Conservation (phyloP, 176 grass and related monocot species). For the Ananas comosus region DNA sequence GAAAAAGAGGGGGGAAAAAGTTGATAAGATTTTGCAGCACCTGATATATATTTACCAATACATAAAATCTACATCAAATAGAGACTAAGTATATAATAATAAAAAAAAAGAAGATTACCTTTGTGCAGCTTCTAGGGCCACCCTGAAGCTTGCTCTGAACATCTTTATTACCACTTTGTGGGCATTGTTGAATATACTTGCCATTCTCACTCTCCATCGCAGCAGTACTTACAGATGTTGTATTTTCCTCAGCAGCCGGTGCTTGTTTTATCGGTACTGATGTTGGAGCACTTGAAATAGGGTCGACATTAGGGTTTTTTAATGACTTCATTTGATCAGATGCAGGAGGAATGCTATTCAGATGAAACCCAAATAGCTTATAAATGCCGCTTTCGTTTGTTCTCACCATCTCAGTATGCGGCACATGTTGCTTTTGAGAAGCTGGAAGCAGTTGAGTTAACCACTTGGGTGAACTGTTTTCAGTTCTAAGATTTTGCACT, state of each 20-base stretch:
- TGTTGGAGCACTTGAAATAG: constrained; percentile 29
- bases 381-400: constrained; percentile 55
- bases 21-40: no score
- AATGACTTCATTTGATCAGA: constrained; percentile 39
- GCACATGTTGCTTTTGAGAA: constrained; percentile 28
- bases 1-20: no score
- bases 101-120: constrained; percentile 40
- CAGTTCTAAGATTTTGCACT: constrained; percentile 34
- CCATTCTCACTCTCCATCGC: constrained; percentile 39
- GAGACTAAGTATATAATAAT: neutral
- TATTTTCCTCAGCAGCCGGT: constrained; percentile 24
- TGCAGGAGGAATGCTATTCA: constrained; percentile 40
- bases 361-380: constrained; percentile 83
- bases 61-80: neutral
- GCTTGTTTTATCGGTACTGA: constrained; percentile 23
- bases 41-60: no score
- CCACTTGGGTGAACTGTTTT: constrained; percentile 41
- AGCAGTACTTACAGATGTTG: constrained; percentile 48
- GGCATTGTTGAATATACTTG: constrained; percentile 35
- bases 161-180: constrained; percentile 38
- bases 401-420: constrained; percentile 55
- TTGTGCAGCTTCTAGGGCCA: constrained; percentile 75
- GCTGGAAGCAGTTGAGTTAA: constrained; percentile 29
- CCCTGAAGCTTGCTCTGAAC: constrained; percentile 47
- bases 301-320: constrained; percentile 40